Evolutionary conservation across 1,139 yeast genomes (phyloP).

Genomic region (Suhomyces kunorum): DNA sequence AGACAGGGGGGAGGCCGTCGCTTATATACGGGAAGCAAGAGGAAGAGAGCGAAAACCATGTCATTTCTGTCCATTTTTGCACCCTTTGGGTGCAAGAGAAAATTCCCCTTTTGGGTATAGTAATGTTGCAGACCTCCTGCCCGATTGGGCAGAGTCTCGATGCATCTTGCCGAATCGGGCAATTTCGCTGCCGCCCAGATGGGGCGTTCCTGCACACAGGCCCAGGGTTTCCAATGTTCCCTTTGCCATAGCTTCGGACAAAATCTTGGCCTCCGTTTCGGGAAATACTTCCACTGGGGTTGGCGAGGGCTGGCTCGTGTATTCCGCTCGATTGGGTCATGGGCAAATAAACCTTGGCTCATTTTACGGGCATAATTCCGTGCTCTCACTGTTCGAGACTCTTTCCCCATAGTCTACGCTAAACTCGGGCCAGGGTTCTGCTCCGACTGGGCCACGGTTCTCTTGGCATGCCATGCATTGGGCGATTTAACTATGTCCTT

Average conservation of each 20-base stretch:
- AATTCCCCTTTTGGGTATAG: constrained; percentile 9
- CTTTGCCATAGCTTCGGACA: neutral
- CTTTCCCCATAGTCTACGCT: neutral
- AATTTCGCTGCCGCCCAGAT: constrained; percentile 1
- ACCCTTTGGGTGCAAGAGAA: constrained; percentile 3
- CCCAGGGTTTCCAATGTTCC: neutral
- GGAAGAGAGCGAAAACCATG: neutral
- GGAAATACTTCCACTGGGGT: constrained; percentile 1
- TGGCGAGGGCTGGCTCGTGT: constrained; percentile 3
- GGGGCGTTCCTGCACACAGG: constrained; percentile 9
- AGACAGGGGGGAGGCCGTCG: neutral
- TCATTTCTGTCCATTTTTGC: constrained; percentile 7
- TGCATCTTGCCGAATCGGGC: constrained; percentile 6
- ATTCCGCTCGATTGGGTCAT: neutral
- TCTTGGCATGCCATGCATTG: neutral
- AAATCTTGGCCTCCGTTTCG: constrained; percentile 9
- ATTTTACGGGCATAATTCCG: constrained; percentile 2
- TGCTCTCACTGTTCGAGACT: constrained; percentile 2
- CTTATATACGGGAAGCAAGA: neutral
- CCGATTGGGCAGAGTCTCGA: constrained; percentile 1
- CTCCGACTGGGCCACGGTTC: neutral
- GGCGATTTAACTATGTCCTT: neutral
- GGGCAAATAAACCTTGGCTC: neutral
- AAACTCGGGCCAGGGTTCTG: neutral
- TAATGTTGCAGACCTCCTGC: constrained; percentile 3